These are phyloP conservation scores for Sordaria brevicollis DNA, from an alignment of 495 filamentous ascomycete species.

Conservation along the genomic window DNA sequence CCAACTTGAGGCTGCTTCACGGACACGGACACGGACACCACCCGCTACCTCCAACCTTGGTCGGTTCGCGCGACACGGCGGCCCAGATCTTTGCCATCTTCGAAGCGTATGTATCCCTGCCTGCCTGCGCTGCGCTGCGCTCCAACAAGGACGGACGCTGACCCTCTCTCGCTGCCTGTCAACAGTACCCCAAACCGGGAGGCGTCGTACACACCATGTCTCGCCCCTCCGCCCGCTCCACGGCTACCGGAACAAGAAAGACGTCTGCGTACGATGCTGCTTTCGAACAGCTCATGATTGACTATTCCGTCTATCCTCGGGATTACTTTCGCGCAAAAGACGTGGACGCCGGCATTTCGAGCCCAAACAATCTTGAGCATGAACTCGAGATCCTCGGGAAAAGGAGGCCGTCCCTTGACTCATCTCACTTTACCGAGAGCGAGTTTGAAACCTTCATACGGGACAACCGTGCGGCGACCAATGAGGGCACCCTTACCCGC, in stretches of 20 bases:
- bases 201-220: background rate
- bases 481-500: background rate
- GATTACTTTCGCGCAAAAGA: background rate
- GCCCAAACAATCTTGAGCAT: conserved; percentile 4
- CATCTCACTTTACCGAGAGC: background rate
- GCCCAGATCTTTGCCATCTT: conserved; percentile 13
- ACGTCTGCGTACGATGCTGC: conserved; percentile 15
- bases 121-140: background rate
- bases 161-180: conserved; percentile 3
- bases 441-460: background rate
- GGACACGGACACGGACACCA: conserved; percentile 2
- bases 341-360: background rate
- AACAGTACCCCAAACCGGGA: conserved; percentile 6
- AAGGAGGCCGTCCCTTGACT: conserved; percentile 5
- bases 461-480: background rate
- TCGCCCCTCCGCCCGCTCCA: conserved; percentile 1
- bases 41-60: conserved; percentile 6
- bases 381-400: too few species aligned
- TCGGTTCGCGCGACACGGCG: conserved; percentile 10
- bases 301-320: conserved; percentile 20
- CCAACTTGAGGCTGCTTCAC: too few species aligned
- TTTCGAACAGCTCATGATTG: conserved; percentile 27
- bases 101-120: too few species aligned
- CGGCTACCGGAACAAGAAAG: conserved; percentile 4
- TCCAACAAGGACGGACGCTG: background rate